Evolutionary conservation across 2,329 filamentous ascomycete species (phyloP).

Genomic region (Aspergillus latus): DNA sequence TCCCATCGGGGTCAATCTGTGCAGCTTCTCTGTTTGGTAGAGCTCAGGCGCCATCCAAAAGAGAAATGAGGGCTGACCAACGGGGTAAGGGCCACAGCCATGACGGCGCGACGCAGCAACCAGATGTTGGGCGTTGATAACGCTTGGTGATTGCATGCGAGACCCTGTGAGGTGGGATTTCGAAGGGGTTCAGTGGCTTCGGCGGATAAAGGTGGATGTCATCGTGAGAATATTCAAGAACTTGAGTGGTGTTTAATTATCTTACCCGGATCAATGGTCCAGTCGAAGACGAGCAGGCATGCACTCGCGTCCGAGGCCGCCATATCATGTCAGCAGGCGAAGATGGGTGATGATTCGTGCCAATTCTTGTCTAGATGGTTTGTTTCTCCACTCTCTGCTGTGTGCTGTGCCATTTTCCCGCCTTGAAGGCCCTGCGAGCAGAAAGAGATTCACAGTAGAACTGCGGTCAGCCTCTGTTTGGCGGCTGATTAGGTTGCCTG

Average conservation of each 20-base stretch:
- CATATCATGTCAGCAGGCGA: constrained; percentile 20
- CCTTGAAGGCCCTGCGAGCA: neutral
- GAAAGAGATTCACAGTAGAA: constrained; percentile 4
- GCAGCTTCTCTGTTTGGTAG: constrained; percentile 12
- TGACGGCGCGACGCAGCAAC: constrained; percentile 20
- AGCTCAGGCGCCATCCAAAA: constrained; percentile 16
- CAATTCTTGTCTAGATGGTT: constrained; percentile 4
- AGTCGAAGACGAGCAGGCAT: constrained; percentile 16
- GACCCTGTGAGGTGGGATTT: constrained; percentile 13
- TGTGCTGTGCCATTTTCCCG: neutral
- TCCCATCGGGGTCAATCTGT: constrained; percentile 13
- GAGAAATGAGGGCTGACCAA: constrained; percentile 11
- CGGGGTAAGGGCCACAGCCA: constrained; percentile 19
- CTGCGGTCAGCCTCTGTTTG: constrained; percentile 2
- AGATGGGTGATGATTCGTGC: constrained; percentile 4
- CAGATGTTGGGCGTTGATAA: constrained; percentile 16
- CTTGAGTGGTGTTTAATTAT: constrained; percentile 18
- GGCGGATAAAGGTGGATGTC: constrained; percentile 18
- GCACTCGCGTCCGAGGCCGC: constrained; percentile 15
- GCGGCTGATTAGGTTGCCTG: constrained; percentile 7
- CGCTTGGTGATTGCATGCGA: constrained; percentile 19
- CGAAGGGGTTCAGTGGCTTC: constrained; percentile 10
- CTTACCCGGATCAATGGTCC: constrained; percentile 14
- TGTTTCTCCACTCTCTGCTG: constrained; percentile 9
- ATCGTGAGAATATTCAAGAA: constrained; percentile 16